Percentiles rank a stretch among this genome's conserved stretches.
Evolutionary conservation across 1,284 basidiomycete genomes (phyloP).

Genomic region (Cutaneotrichosporon mucoides): DNA sequence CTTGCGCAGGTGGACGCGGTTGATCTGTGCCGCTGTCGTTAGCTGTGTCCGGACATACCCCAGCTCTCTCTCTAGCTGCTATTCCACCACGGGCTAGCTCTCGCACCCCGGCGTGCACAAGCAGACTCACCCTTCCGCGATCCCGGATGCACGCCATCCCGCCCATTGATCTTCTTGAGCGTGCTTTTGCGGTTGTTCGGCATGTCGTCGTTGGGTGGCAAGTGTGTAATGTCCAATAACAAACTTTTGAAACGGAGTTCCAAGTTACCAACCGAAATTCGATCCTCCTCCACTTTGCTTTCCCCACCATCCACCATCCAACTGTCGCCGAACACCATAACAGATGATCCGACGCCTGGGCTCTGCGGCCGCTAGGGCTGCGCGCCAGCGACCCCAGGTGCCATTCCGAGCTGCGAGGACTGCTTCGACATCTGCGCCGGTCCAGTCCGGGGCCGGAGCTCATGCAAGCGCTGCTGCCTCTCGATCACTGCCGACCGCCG

Average conservation of each 20-base stretch:
- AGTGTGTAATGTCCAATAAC: conserved; percentile 2
- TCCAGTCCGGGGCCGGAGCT: too few species aligned
- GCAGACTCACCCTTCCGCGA: conserved; percentile 43
- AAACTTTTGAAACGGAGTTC: conserved; percentile 7
- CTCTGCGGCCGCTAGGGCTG: not conserved
- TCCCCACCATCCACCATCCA: not conserved
- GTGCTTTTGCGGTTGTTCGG: conserved; percentile 46
- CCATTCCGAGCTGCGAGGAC: not conserved
- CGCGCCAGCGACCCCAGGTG: not conserved
- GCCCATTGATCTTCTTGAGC: conserved; percentile 49
- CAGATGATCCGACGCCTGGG: conserved; percentile 3
- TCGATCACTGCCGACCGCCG: not conserved
- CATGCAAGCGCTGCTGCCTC: too few species aligned
- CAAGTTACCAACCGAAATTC: not conserved
- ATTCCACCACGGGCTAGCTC: too few species aligned
- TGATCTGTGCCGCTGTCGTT: conserved; percentile 63
- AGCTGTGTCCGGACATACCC: not conserved
- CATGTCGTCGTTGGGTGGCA: conserved; percentile 21
- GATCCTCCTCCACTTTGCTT: not conserved
- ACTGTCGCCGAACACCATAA: not conserved
- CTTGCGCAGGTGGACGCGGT: conserved; percentile 66
- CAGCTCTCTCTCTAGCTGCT: not conserved
- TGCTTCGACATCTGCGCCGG: not conserved
- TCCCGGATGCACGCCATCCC: conserved; percentile 46
- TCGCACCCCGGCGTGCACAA: not conserved